Evolutionary conservation across 1,139 yeast genomes (phyloP), one percentile per base, ranked within the genome.

Genomic region (Yamadazyma songkhlaensis): DNA sequence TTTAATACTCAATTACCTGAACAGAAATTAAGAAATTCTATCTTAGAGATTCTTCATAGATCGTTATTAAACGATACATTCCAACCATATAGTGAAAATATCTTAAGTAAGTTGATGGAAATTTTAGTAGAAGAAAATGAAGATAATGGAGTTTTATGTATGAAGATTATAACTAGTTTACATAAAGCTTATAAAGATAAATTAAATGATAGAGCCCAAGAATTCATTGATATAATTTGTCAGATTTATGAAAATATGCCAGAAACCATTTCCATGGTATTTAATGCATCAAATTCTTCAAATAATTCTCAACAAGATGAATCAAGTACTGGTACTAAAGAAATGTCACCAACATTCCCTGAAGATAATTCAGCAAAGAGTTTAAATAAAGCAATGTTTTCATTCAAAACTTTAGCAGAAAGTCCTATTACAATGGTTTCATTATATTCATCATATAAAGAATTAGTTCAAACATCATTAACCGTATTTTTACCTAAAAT

Each of bases 351-450:
- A 7, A 40, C 63, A 2, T 58, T 68, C 34, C 45, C 55, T 12
- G 75, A 68, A 38, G 77, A 72, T 6, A 49, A 59, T 5, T 49
- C 60, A 9, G 41, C 70, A 3, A 74, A 74, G 42, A 55, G 66
- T 3, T 69, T 77, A 26, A 59, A 68, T 38, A 75, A 74, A 46
- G 83, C 94, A 9, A 77, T 86, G 75, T 71, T 60, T 51, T 89
- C 97, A 2, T 92, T 92, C 69, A 90, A 89, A 55, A 88, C 94
- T 9, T 73, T 92, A 42, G 89, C 97, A 0, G 99, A 94, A 59
- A 90, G 97, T 56, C 99, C 99, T 6, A 90, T 94, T 29, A 90
- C 96, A 8, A 86, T 94, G 79, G 98, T 94, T 2, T 79, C 96
- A 6, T 70, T 94, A 38, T 88, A 87, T 51, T 85, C 96, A 1